Percentiles rank a stretch among this genome's conserved stretches.
Conservation (phyloP, 2,329 filamentous ascomycete species). For the Fusarium secorum region DNA sequence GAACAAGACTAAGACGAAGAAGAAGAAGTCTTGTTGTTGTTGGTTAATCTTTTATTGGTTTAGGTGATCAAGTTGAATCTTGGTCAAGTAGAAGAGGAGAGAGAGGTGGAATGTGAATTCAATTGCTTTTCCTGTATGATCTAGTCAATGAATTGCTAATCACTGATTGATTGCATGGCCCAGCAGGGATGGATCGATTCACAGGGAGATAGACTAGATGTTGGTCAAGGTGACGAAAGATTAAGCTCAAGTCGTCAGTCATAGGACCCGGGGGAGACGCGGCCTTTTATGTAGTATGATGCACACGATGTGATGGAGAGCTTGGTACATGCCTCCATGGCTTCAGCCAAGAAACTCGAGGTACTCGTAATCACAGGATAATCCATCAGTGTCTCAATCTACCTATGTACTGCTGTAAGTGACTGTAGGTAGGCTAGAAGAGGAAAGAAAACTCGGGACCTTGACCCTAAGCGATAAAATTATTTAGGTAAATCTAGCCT, state of each 20-base stretch:
- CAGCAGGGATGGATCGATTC: background rate
- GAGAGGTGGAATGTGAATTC: background rate
- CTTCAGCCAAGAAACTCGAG: slow-evolving; percentile 1
- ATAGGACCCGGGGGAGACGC: slow-evolving; percentile 8
- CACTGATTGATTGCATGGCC: background rate
- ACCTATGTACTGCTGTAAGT: background rate
- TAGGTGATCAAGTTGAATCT: background rate
- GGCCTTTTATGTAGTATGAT: slow-evolving; percentile 27
- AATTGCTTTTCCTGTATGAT: background rate
- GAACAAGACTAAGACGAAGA: background rate
- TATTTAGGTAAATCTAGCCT: too few relatives aligned
- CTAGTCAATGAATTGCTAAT: background rate
- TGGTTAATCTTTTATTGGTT: background rate
- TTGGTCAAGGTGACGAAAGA: background rate
- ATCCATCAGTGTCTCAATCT: background rate
- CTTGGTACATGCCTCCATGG: background rate
- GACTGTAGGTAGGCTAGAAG: background rate
- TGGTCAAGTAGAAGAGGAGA: too few relatives aligned
- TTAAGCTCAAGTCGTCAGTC: background rate
- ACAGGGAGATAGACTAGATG: background rate
- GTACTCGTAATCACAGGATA: background rate
- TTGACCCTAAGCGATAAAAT: too few relatives aligned
- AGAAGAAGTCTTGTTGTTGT: background rate
- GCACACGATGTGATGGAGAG: slow-evolving; percentile 6
- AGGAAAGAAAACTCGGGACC: too few relatives aligned